Evolutionary conservation across 768 basidiomycete genomes (phyloP), one percentile per base, ranked within the genome.

Genomic region (Agaricus sinodeliciosus): DNA sequence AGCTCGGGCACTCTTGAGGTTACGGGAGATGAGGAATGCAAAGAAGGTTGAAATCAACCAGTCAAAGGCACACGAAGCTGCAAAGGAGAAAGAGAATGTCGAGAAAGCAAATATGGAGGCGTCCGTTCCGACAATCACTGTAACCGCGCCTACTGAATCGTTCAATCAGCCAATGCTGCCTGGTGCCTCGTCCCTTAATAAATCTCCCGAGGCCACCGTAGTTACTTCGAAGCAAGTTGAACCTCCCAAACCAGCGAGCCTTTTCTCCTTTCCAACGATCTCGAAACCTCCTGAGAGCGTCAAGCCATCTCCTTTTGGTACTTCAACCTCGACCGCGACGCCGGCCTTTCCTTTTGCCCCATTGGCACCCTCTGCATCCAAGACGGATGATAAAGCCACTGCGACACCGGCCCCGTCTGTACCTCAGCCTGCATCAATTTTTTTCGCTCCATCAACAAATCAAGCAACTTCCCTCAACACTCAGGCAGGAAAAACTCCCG

Each of bases 1-100:
- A 60, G 89, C 89, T 3, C 79, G 80, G 40, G 86, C 87, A 19
- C 84, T 91, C 77, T 78, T 78, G 60, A 84, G 77, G 62, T 79
- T 91, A 60, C 74, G 88, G 45, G 73, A 76, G 50, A 71, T 71
- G 11, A 75, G 69, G 52, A 63, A 64, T 48, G 69, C 69, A 56
- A 77, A 75, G 59, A 68, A 80, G 65, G 62, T 73, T 68, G 70
- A 68, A 58, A 62, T 54, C 40, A 60, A 62, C 27, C 74, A 76
- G 60, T 72, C 73, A 48, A 68, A 67, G 60, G 72, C 73, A 62
- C 73, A 74, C 55, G 64, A 64, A 56, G 52, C 55, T 28, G 61
- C 61, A 49, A 61, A 65, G 53, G 60, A 63, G 52, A 67, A 63
- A 51, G 72, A 69, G 55, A 63, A 64, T 25, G 55, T 62, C 16